Evolutionary conservation across 495 filamentous ascomycete genomes (phyloP), one percentile per base, ranked within the genome.

Genomic region (Venustampulla echinocandica): DNA sequence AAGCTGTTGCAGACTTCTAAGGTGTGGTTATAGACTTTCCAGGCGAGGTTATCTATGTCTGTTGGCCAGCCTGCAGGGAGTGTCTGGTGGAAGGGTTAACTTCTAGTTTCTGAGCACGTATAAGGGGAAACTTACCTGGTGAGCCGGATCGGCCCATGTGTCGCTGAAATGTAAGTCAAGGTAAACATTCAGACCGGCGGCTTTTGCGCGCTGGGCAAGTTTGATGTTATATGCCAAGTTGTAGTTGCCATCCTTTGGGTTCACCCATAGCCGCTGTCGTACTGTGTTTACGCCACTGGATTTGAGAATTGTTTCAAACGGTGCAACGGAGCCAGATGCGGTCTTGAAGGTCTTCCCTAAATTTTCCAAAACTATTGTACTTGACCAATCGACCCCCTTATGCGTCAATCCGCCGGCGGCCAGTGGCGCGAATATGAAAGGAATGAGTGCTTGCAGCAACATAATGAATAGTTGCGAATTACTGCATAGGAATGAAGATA

Each of bases 371-470:
- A 87, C 61, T 2, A 76, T 53, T 1, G 84, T 66, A 0, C 83
- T 87, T 3, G 81, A 85, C 71, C 84, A 85, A 60, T 88, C 84
- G 1, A 81, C 80, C 1, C 83, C 82, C 51, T 74, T 78, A 60
- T 79, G 79, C 3, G 71, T 72, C 9, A 87, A 70, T 17, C 70
- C 69, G 11, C 77, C 67, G 22, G 20, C 22, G 17, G 37, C 37
- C 4, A 40, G n/a, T 21, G 37, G 20, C 3, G 37, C 18, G 6
- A 21, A 19, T 9, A n/a, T n/a, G 6, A 9, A 9, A 3, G 22
- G 7, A 9, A 23, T 6, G 22, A 40, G 18, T 5, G 18, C 4
- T 21, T n/a, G 37, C 17, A 40, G 17, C 5, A 40, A 40, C 37
- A 40, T 40, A 40, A n/a, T 19, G 18, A 40, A 35, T 35, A 15